Evolutionary conservation across 176 grass and related monocot species (phyloP), one percentile per base, ranked within the genome.

Genomic region (Oryza meridionalis): DNA sequence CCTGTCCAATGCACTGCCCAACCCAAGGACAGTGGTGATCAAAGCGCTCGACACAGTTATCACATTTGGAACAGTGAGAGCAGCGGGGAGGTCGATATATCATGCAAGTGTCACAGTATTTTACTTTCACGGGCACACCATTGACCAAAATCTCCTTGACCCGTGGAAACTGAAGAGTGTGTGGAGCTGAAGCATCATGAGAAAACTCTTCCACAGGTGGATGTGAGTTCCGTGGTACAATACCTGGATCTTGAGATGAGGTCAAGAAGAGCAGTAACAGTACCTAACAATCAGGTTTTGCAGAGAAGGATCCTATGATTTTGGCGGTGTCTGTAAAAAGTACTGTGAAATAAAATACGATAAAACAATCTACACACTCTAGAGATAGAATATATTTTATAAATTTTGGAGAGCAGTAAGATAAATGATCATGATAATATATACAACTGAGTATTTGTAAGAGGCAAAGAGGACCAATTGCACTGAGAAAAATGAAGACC

Each of bases 61-160:
- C 91, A 71, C 96, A 99, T 89, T 92, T 96, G 44, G 89, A 92
- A 73, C 93, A 99, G 77, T 99, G 96, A 47, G 93, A 96, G 45
- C 86, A 99, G 21, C 96, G 87, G 40, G 93, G 93, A 85, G 93
- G 96, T 11, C 92, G 87, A 70, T 94, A 99, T 77, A 99, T 72
- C 96, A 98, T 98, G 82, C 96, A 98, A 44, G 96, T 95, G 46
- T 98, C 96, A 88, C 96, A 98, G 72, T 98, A 98, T 85, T 98
- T 98, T 68, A 95, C 83, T 88, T 91, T 95, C 43, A 96, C 89
- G 66, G 26, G 80, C 16, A 92, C 45, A 38, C 85, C 88, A 83
- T 96, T 98, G 69, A 98, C 81, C 70, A 86, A 76, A 69, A 92
- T 79, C 73, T 94, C 91, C 90, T 94, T 98, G 64, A 79, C 90